A percentile compares a stretch with the other conserved stretches of the same genome.
Evolutionary conservation across 2,329 filamentous ascomycete species (phyloP).

Genomic region (Coleophoma eucalyptorum): DNA sequence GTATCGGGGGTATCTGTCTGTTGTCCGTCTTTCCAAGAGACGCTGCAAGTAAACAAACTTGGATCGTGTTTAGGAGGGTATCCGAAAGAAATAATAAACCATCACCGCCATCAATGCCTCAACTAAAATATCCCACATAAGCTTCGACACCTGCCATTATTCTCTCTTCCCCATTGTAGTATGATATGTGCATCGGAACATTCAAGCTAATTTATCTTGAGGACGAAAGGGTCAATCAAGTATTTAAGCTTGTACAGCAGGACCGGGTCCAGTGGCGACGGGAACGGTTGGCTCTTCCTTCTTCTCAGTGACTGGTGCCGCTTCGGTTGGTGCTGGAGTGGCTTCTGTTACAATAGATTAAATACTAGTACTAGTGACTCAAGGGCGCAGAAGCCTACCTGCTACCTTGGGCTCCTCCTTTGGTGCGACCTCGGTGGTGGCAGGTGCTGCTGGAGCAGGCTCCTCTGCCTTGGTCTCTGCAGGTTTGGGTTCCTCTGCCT

Average conservation of each 20-base stretch:
- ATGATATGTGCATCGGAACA: constrained; percentile 1
- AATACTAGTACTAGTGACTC: not conserved
- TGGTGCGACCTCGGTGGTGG: constrained; percentile 1
- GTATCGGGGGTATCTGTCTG: constrained; percentile 13
- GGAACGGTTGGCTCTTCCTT: constrained; percentile 10
- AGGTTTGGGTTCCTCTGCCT: constrained; percentile 1
- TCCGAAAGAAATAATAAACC: constrained; percentile 13
- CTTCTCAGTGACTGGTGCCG: constrained; percentile 6
- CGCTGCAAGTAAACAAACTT: not conserved
- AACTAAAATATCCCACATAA: constrained; percentile 8
- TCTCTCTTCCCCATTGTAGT: constrained; percentile 10
- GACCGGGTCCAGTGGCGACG: constrained; percentile 4
- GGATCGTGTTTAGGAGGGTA: not conserved
- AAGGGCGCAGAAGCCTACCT: not conserved
- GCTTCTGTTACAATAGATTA: constrained; percentile 2
- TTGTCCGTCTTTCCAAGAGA: not conserved
- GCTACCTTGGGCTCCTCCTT: constrained; percentile 12
- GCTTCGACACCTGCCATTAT: constrained; percentile 21
- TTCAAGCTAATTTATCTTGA: no score
- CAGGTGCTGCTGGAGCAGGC: not conserved
- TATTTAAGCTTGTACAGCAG: not conserved
- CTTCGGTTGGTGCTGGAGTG: constrained; percentile 10
- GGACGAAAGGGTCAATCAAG: no score
- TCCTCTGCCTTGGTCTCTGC: constrained; percentile 7
- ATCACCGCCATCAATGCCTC: constrained; percentile 7